A percentile compares a stretch with the other conserved stretches of the same genome.
phyloP scores from a whole-genome alignment of 805 yeast species.

The Dipodascopsis uninucleata region DNA sequence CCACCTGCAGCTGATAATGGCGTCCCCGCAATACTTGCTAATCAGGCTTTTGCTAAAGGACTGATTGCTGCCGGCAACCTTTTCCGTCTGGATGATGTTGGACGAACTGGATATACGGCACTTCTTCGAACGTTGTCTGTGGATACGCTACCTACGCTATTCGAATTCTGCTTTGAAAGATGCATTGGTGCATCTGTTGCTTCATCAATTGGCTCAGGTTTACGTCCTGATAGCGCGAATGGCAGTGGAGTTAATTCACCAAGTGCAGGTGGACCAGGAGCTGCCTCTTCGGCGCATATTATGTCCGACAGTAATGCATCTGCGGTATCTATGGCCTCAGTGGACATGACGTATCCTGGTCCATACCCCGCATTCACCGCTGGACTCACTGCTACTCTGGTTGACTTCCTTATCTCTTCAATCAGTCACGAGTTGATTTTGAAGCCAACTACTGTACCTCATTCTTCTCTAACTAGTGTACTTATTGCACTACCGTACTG shows the following conservation, averaged over 20 bases:
- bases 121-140: conserved; percentile 18
- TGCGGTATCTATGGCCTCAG: conserved; percentile 19
- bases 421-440: conserved; percentile 14
- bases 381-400: conserved; percentile 26
- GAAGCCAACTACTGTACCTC: conserved; percentile 5
- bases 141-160: conserved; percentile 28
- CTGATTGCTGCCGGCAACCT: conserved; percentile 34
- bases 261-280: conserved; percentile 6
- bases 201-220: background rate
- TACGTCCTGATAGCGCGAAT: too few relatives aligned
- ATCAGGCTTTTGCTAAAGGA: too few relatives aligned
- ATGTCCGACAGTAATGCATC: background rate
- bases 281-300: conserved; percentile 8
- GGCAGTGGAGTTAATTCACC: too few relatives aligned
- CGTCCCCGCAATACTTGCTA: too few relatives aligned
- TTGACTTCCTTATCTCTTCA: conserved; percentile 28
- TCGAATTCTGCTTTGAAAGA: conserved; percentile 30
- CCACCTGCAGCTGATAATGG: conserved; percentile 22
- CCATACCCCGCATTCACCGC: conserved; percentile 36
- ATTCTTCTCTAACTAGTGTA: conserved; percentile 20
- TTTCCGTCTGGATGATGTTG: conserved; percentile 33
- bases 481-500: conserved; percentile 32
- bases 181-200: background rate
- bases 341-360: conserved; percentile 27
- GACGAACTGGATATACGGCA: conserved; percentile 29